phyloP scores from a whole-genome alignment of 805 yeast genomes.

The Kockiozyma suomiensis region DNA sequence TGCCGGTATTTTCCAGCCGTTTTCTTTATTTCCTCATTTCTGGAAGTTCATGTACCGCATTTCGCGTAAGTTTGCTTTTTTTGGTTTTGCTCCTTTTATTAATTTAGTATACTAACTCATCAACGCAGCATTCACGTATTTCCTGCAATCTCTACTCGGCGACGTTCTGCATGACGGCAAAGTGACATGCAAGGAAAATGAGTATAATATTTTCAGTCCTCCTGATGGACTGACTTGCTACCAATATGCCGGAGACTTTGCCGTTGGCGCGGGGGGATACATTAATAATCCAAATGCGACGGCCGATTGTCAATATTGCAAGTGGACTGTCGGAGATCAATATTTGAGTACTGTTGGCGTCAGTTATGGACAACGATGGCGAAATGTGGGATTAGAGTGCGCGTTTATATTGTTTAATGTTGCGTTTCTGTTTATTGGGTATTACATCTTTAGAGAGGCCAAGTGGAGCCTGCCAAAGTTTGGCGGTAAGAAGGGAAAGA shows the following conservation, averaged over 20 bases:
- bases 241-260: conserved; percentile 52
- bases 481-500: conserved; percentile 8
- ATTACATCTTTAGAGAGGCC: conserved; percentile 17
- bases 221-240: conserved; percentile 68
- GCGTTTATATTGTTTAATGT: conserved; percentile 49
- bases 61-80: conserved; percentile 46
- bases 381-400: conserved; percentile 63
- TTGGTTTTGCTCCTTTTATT: neutral
- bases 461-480: conserved; percentile 22
- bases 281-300: conserved; percentile 36
- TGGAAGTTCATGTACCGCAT: conserved; percentile 83
- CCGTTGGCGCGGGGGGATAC: conserved; percentile 44
- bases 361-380: conserved; percentile 58
- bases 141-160: conserved; percentile 58
- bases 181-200: conserved; percentile 54
- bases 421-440: conserved; percentile 24
- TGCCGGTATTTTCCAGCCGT: conserved; percentile 69
- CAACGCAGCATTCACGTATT: conserved; percentile 61
- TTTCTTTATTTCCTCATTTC: conserved; percentile 66
- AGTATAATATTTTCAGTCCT: conserved; percentile 55
- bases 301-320: conserved; percentile 33
- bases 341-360: conserved; percentile 44
- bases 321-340: conserved; percentile 26
- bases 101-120: neutral
- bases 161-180: conserved; percentile 53